A percentile compares a stretch with the other conserved stretches of the same genome.
Conservation (phyloP, 2,329 filamentous ascomycete species). For the Penicillium sp. region DNA sequence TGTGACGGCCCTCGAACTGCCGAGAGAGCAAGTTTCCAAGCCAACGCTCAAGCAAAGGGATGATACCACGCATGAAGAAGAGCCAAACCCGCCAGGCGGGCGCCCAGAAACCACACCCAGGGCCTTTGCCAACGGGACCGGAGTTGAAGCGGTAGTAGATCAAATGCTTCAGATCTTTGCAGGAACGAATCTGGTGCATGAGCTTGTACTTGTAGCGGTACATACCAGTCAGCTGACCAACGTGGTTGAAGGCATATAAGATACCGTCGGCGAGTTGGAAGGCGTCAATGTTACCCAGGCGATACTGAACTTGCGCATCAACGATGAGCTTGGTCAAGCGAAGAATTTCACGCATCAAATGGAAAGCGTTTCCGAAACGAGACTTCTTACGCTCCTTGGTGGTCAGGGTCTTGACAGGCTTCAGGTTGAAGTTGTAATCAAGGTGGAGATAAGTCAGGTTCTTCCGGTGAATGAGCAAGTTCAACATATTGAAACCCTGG, state of each 20-base stretch:
- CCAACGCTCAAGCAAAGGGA: constrained; percentile 94
- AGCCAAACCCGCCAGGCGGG: constrained; percentile 98
- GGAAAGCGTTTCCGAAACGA: constrained; percentile 97
- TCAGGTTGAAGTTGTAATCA: constrained; percentile 99
- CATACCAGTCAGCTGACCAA: constrained; percentile 97
- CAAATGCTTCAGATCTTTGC: constrained; percentile 97
- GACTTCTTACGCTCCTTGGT: constrained; percentile 99
- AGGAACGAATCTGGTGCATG: constrained; percentile 99
- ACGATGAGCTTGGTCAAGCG: constrained; percentile 96
- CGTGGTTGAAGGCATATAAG: constrained; percentile 98
- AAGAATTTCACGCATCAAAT: constrained; percentile 96
- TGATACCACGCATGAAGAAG: constrained; percentile 98
- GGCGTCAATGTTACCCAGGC: constrained; percentile 94
- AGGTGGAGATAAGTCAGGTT: constrained; percentile 97
- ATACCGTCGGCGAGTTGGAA: constrained; percentile 98
- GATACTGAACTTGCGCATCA: constrained; percentile 96
- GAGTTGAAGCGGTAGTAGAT: constrained; percentile 99
- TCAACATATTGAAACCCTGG: constrained; percentile 99
- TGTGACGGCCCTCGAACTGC: constrained; percentile 97
- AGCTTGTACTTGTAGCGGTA: constrained; percentile 99
- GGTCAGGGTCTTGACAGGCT: constrained; percentile 96
- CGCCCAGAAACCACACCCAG: constrained; percentile 98
- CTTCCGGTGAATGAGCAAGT: constrained; percentile 94
- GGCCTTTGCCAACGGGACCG: constrained; percentile 92
- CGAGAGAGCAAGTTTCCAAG: constrained; percentile 92